These are phyloP conservation scores for Podospora anserina DNA, from an alignment of 495 filamentous ascomycete species.

Conservation along the genomic window DNA sequence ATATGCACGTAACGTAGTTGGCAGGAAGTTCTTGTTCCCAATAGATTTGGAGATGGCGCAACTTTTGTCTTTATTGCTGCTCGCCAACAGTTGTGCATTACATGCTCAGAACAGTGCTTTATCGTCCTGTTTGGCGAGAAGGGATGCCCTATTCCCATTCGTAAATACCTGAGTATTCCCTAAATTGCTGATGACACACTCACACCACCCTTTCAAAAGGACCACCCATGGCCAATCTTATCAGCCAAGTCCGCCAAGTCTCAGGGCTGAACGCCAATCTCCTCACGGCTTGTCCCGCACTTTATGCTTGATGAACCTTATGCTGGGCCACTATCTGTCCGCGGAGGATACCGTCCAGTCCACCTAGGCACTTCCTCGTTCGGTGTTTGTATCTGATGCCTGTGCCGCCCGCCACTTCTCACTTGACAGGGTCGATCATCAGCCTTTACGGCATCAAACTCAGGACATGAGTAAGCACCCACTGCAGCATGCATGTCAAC, in stretches of 20 bases:
- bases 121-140: no score
- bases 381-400: neutral
- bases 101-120: no score
- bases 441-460: neutral
- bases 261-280: neutral
- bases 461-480: neutral
- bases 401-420: neutral
- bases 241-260: neutral
- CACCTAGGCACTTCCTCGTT: neutral
- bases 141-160: no score
- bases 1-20: no score
- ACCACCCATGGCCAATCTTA: neutral
- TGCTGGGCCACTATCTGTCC: neutral
- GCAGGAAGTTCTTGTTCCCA: no score
- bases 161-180: no score
- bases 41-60: no score
- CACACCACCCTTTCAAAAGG: no score
- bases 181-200: no score
- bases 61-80: no score
- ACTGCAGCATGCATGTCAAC: neutral
- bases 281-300: neutral
- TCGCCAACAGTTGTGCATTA: no score
- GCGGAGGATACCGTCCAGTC: neutral
- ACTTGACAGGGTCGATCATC: neutral
- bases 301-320: neutral